Base-by-base conservation (phyloP, 1,139 yeast species). In the Blastobotrys raffinosifermentans region DNA sequence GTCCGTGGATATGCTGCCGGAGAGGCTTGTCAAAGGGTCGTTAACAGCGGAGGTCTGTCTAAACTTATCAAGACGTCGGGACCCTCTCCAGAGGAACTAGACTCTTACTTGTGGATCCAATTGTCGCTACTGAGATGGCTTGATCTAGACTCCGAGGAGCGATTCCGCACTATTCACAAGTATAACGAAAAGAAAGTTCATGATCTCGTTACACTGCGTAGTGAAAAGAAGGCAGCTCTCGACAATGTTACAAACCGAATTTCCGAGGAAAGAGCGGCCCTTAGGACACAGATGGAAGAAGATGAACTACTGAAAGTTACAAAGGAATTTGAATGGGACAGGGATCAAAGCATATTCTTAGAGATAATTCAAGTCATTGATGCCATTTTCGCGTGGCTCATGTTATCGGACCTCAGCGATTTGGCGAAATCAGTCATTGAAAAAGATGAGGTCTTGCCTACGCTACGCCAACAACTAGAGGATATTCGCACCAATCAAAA, bases 21-120 rank as follows among this genome's bases (percentile, higher is more conserved):
- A 2, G 48, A 46, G 4, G 38, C 46, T 3, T 55, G 58, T 6
- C 27, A 26, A 11, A 31, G 35, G 9, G 29, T 61, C n/a, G 58
- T 58, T 2, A 44, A 55, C 11, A 41, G 46, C 8, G 60, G 53
- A 6, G 61, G 61, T 1, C 42, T 61, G 16, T 47, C 50, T 29
- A 41, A 47, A 3, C 26, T 60, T 11, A 56, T 60, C 43, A 39
- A 37, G 20, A 18, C 19, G 10, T 11, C 13, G 15, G 36, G 32
- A 18, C 22, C 26, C 19, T 21, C 30, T 16, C 23, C 26, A 5
- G 15, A 29, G 6, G 32, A 33, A 5, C 18, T 23, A 8, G 26
- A 35, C 8, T 32, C 27, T 27, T 10, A 26, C 16, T 11, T 37
- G 17, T 26, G 34, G 37, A 23, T 32, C 15, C 29, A 35, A 32